Percentiles rank a stretch among this genome's conserved stretches.
Conservation (phyloP, 2,329 filamentous ascomycete genomes). For the Metarhizium humberi region DNA sequence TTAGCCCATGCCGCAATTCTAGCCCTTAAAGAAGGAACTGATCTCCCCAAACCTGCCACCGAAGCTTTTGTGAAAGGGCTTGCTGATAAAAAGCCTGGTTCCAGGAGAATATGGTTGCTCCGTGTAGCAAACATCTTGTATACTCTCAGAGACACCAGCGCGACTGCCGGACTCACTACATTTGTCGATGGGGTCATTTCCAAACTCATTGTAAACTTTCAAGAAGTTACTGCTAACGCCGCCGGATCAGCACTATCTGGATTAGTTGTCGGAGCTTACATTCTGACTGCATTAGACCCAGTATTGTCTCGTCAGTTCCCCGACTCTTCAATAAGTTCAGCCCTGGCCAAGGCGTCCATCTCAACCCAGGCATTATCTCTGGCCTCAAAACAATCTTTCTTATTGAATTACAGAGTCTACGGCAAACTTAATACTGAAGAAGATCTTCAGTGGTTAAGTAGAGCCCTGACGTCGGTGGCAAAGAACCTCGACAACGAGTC, state of each 20-base stretch:
- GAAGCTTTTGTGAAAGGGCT: conserved; percentile 75
- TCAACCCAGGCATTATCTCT: conserved; percentile 56
- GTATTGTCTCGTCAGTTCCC: conserved; percentile 44
- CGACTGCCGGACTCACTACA: conserved; percentile 36
- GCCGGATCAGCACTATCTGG: conserved; percentile 72
- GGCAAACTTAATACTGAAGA: conserved; percentile 66
- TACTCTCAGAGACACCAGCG: conserved; percentile 32
- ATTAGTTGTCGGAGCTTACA: conserved; percentile 69
- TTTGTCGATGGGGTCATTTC: conserved; percentile 45
- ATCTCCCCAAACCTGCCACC: conserved; percentile 55
- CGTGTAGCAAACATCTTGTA: conserved; percentile 64
- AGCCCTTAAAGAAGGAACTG: conserved; percentile 49
- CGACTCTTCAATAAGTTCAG: conserved; percentile 33
- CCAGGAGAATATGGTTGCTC: conserved; percentile 73
- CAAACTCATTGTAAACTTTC: conserved; percentile 59
- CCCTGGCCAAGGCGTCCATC: conserved; percentile 50
- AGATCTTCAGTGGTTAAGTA: conserved; percentile 69
- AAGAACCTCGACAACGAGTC: conserved; percentile 41
- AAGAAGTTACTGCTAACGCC: conserved; percentile 71
- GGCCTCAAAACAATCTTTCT: conserved; percentile 77
- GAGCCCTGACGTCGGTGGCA: conserved; percentile 57
- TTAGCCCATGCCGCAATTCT: conserved; percentile 57
- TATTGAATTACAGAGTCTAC: conserved; percentile 78
- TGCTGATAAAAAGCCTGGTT: conserved; percentile 70
- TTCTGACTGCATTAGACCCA: conserved; percentile 57